Percentiles rank a stretch among this genome's conserved stretches.
Evolutionary conservation across 257 asterid species (phyloP).

Genomic region (Plectranthus barbatus): DNA sequence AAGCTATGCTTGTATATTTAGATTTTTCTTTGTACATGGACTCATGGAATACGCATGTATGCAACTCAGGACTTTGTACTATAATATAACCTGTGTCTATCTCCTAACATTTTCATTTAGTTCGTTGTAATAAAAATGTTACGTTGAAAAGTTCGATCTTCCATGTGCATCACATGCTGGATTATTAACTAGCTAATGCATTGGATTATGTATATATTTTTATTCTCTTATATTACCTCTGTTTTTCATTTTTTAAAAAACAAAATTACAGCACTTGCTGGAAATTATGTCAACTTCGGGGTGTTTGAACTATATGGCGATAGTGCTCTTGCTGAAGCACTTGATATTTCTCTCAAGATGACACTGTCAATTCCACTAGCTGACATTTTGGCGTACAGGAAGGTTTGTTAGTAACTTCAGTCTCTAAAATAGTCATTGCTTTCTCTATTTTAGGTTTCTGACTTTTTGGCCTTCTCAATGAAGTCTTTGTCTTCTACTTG

Average conservation of each 20-base stretch:
- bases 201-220: neutral
- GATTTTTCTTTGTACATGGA: neutral
- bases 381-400: conserved; percentile 90
- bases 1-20: neutral
- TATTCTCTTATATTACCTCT: neutral
- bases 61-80: neutral
- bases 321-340: conserved; percentile 97
- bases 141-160: neutral
- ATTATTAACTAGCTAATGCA: neutral
- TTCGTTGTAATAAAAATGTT: neutral
- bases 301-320: conserved; percentile 98
- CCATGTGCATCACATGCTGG: neutral
- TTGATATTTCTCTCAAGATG: conserved; percentile 85
- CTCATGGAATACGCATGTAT: neutral
- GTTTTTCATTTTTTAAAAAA: neutral
- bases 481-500: neutral
- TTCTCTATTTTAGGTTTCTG: neutral
- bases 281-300: conserved; percentile 95
- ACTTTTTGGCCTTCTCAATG: neutral
- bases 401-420: conserved; percentile 44
- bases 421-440: neutral
- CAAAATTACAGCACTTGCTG: conserved; percentile 66
- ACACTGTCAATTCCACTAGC: conserved; percentile 72
- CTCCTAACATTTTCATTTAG: neutral
- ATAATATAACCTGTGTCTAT: neutral